Percentiles rank a stretch among this genome's conserved stretches.
phyloP scores from a whole-genome alignment of 495 filamentous ascomycete genomes.

The Polyplosphaeria fusca region DNA sequence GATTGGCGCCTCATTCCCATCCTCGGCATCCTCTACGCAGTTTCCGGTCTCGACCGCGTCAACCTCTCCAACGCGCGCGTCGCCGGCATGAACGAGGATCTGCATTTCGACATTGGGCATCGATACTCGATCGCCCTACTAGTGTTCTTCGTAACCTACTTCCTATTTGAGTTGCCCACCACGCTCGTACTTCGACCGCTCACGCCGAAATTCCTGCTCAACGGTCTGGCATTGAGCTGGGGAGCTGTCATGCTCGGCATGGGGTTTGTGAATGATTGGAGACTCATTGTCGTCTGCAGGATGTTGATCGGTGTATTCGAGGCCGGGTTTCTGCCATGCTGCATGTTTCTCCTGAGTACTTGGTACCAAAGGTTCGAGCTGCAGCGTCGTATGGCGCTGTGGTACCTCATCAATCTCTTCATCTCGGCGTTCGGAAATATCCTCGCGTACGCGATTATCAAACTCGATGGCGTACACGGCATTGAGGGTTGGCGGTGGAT shows the following conservation, averaged over 20 bases:
- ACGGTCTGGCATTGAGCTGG: slow-evolving; percentile 14
- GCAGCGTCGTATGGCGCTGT: slow-evolving; percentile 14
- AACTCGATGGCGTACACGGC: slow-evolving; percentile 17
- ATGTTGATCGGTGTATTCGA: slow-evolving; percentile 29
- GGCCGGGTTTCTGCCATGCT: slow-evolving; percentile 28
- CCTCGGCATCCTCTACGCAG: slow-evolving; percentile 26
- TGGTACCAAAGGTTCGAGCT: slow-evolving; percentile 30
- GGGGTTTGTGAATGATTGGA: slow-evolving; percentile 29
- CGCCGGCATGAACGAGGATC: slow-evolving; percentile 30
- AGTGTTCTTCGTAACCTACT: slow-evolving; percentile 32
- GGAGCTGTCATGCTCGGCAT: slow-evolving; percentile 21
- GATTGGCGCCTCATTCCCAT: slow-evolving; percentile 31
- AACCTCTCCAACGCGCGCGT: slow-evolving; percentile 30
- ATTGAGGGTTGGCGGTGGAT: slow-evolving; percentile 29
- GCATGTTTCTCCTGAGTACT: slow-evolving; percentile 19
- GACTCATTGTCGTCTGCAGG: slow-evolving; percentile 22
- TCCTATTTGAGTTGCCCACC: slow-evolving; percentile 28
- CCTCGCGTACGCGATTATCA: slow-evolving; percentile 20
- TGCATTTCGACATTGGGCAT: slow-evolving; percentile 25
- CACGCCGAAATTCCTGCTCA: slow-evolving; percentile 12
- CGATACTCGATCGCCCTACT: slow-evolving; percentile 25
- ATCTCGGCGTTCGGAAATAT: slow-evolving; percentile 28
- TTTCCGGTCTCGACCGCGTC: slow-evolving; percentile 24
- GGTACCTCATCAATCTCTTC: slow-evolving; percentile 29
- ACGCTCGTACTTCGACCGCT: slow-evolving; percentile 15